Conservation (phyloP, 805 yeast genomes). For the Wickerhamiella brachini region DNA sequence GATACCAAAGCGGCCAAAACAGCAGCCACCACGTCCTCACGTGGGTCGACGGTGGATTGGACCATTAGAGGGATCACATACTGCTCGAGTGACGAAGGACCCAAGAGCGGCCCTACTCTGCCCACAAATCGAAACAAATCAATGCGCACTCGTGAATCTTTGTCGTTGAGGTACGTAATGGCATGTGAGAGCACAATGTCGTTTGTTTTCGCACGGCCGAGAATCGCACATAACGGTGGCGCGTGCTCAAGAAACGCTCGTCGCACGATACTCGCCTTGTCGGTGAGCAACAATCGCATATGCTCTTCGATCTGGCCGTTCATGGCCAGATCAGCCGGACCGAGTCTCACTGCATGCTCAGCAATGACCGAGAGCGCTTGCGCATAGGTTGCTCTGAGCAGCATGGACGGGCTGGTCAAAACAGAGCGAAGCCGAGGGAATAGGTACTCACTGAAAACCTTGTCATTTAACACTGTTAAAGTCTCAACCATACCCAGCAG, state of each 20-base stretch:
- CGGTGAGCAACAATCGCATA: conserved; percentile 54
- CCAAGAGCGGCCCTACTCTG: conserved; percentile 65
- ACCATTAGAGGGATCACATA: conserved; percentile 73
- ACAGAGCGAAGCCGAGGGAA: conserved; percentile 50
- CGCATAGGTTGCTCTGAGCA: conserved; percentile 57
- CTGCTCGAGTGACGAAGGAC: conserved; percentile 70
- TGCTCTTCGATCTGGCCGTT: conserved; percentile 49
- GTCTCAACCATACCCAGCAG: conserved; percentile 47
- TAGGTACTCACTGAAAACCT: conserved; percentile 69
- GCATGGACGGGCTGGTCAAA: conserved; percentile 28
- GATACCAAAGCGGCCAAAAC: conserved; percentile 50
- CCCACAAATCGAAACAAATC: conserved; percentile 61
- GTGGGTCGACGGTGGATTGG: conserved; percentile 66
- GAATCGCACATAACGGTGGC: conserved; percentile 62
- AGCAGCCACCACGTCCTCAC: conserved; percentile 65
- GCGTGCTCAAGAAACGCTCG: conserved; percentile 57
- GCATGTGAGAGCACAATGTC: conserved; percentile 81
- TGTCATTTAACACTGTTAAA: conserved; percentile 60
- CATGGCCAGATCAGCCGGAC: conserved; percentile 9
- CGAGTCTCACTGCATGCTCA: conserved; percentile 35
- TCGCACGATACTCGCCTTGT: conserved; percentile 49
- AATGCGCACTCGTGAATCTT: conserved; percentile 49
- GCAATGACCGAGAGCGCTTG: conserved; percentile 63
- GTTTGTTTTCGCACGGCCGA: conserved; percentile 78
- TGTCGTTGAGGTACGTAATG: conserved; percentile 81